phyloP scores from a whole-genome alignment of 2,329 filamentous ascomycete genomes.

The Chaetomiaceae sp. region DNA sequence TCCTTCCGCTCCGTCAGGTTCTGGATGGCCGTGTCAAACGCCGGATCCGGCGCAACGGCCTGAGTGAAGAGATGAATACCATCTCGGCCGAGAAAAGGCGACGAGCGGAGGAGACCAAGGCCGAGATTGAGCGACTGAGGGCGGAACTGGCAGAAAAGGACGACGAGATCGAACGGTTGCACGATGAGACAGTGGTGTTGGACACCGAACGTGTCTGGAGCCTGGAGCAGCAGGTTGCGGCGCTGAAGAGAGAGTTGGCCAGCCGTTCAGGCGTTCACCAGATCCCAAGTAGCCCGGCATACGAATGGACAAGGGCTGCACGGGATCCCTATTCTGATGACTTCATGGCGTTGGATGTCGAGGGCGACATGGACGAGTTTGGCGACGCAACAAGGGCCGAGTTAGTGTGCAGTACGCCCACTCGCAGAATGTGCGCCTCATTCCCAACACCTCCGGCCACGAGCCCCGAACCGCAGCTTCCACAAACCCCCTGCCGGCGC shows the following conservation, averaged over 20 bases:
- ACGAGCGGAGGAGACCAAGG: constrained; percentile 36
- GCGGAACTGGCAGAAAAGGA: constrained; percentile 48
- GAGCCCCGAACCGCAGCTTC: constrained; percentile 38
- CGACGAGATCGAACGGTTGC: constrained; percentile 49
- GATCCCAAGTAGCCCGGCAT: constrained; percentile 29
- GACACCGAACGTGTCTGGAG: constrained; percentile 42
- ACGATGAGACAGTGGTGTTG: constrained; percentile 45
- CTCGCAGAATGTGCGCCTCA: constrained; percentile 36
- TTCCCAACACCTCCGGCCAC: constrained; percentile 55
- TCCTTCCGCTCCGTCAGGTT: constrained; percentile 50
- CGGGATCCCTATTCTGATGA: constrained; percentile 45
- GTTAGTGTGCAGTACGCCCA: constrained; percentile 49
- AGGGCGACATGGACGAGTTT: constrained; percentile 38
- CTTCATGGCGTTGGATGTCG: constrained; percentile 38
- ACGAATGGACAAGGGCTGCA: constrained; percentile 50
- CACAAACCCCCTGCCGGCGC: constrained; percentile 37
- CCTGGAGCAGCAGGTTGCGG: constrained; percentile 35
- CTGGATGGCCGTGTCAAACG: constrained; percentile 55
- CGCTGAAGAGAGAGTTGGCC: constrained; percentile 31
- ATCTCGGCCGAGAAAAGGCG: constrained; percentile 46
- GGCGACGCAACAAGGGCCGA: constrained; percentile 50
- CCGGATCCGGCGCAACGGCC: constrained; percentile 50
- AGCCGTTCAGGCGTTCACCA: constrained; percentile 19
- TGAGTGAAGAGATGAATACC: constrained; percentile 56
- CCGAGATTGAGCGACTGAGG: constrained; percentile 47